phyloP scores from a whole-genome alignment of 495 filamentous ascomycete genomes.

The Venustampulla echinocandica region DNA sequence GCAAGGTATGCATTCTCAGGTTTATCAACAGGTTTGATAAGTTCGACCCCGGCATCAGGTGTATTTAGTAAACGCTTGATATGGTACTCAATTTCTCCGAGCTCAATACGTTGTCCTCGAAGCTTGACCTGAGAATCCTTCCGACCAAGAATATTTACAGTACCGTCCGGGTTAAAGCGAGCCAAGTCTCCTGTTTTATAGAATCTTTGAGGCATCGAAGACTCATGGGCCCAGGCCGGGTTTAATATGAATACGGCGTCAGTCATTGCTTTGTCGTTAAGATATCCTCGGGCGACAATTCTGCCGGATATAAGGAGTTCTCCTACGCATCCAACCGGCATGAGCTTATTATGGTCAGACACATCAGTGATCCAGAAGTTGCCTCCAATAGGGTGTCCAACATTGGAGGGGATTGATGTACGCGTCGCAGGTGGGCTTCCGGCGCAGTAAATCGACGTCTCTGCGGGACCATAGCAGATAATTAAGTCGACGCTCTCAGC shows the following conservation, averaged over 20 bases:
- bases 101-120: conserved; percentile 23
- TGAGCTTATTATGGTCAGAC: conserved; percentile 38
- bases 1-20: too few species aligned
- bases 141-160: conserved; percentile 44
- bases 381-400: conserved; percentile 31
- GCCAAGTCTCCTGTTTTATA: conserved; percentile 43
- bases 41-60: too few species aligned
- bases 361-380: conserved; percentile 50
- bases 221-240: conserved; percentile 1
- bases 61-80: too few species aligned
- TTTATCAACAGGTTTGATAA: too few species aligned
- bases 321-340: conserved; percentile 48
- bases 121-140: conserved; percentile 27
- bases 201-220: conserved; percentile 33
- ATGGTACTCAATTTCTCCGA: conserved; percentile 35
- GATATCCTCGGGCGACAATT: conserved; percentile 40
- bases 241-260: conserved; percentile 22
- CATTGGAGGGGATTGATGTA: conserved; percentile 18
- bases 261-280: conserved; percentile 18
- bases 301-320: conserved; percentile 54
- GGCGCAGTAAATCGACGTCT: conserved; percentile 18
- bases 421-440: conserved; percentile 20
- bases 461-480: conserved; percentile 49
- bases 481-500: conserved; percentile 38
- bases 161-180: conserved; percentile 20